phyloP scores from a whole-genome alignment of 2,329 filamentous ascomycete genomes.

The Ophiostoma ips region DNA sequence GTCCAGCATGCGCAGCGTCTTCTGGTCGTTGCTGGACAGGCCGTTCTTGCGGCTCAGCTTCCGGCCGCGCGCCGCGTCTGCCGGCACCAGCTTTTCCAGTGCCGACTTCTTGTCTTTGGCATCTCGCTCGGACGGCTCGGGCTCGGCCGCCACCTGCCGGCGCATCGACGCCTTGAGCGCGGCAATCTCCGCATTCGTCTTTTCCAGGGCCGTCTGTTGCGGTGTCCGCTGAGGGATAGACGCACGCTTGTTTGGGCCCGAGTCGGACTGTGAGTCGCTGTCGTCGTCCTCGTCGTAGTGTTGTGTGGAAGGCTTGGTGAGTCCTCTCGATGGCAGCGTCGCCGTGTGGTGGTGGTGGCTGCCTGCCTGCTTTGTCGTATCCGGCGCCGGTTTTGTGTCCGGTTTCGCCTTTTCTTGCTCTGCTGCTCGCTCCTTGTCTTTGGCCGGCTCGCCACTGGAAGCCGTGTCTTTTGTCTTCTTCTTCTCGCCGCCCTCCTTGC shows the following conservation, averaged over 20 bases:
- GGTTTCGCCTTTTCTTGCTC: neutral
- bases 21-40: constrained; percentile 43
- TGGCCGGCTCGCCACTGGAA: neutral
- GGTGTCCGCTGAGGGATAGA: constrained; percentile 17
- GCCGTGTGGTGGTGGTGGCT: constrained; percentile 1
- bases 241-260: constrained; percentile 17
- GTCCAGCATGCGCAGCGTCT: constrained; percentile 56
- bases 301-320: neutral
- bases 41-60: constrained; percentile 40
- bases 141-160: constrained; percentile 39
- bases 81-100: constrained; percentile 60
- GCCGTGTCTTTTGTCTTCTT: constrained; percentile 14
- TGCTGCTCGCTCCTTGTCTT: constrained; percentile 1
- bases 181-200: constrained; percentile 67
- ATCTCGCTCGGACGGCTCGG: constrained; percentile 29
- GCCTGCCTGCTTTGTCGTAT: neutral
- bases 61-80: constrained; percentile 57
- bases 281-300: constrained; percentile 13
- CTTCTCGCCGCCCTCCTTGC: constrained; percentile 17
- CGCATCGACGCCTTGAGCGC: constrained; percentile 72
- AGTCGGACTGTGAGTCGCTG: constrained; percentile 18
- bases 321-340: constrained; percentile 1
- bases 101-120: constrained; percentile 47
- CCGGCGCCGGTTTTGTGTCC: neutral
- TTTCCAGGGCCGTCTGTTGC: constrained; percentile 43